Conservation (phyloP, 495 filamentous ascomycete species). For the Evernia prunastri region DNA sequence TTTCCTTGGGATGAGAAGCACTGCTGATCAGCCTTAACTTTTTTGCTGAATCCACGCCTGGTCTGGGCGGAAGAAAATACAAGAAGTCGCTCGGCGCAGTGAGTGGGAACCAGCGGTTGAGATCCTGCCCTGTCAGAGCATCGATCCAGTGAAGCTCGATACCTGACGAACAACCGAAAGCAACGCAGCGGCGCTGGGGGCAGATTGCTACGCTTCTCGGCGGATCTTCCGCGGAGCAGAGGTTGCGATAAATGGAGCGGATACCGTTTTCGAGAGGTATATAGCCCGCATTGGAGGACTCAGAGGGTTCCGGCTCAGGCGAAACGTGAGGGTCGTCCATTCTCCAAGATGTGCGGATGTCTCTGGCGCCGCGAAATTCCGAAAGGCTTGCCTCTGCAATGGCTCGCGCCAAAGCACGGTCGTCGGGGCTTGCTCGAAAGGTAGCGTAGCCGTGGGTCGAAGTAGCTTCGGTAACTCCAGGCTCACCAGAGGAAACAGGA, state of each 20-base stretch:
- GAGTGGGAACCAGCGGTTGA: constrained; percentile 60
- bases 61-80: constrained; percentile 57
- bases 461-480: background rate
- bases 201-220: constrained; percentile 64
- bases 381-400: constrained; percentile 11
- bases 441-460: background rate
- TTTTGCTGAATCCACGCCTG: constrained; percentile 44
- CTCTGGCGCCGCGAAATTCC: background rate
- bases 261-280: constrained; percentile 17
- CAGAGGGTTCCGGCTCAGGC: background rate
- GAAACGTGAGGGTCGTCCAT: constrained; percentile 4
- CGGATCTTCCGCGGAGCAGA: constrained; percentile 60
- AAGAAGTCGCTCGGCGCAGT: constrained; percentile 59
- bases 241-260: constrained; percentile 45
- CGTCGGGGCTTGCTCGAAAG: background rate
- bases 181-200: constrained; percentile 60
- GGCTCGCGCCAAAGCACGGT: constrained; percentile 1
- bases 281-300: background rate
- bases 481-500: background rate
- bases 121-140: constrained; percentile 50
- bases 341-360: constrained; percentile 3
- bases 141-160: constrained; percentile 72
- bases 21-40: constrained; percentile 65
- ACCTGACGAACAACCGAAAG: constrained; percentile 61
- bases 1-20: constrained; percentile 42